Conservation (phyloP, 768 basidiomycete genomes). For the Collybia sordida region DNA sequence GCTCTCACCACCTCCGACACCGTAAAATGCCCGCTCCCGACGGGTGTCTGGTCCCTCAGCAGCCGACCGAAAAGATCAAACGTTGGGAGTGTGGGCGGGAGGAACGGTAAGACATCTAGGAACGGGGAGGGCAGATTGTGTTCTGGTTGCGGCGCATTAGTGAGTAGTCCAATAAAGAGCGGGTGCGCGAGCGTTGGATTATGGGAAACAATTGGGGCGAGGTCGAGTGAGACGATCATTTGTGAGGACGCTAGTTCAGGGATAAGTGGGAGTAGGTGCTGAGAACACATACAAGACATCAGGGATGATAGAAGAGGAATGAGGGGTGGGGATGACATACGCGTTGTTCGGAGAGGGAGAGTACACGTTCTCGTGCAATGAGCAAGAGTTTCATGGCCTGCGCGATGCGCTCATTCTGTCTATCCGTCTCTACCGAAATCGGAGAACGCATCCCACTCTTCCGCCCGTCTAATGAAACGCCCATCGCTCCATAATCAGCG, state of each 20-base stretch:
- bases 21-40: slow-evolving; percentile 46
- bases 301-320: background rate
- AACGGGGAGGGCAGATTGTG: slow-evolving; percentile 45
- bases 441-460: slow-evolving; percentile 13
- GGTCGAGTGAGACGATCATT: slow-evolving; percentile 67
- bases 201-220: slow-evolving; percentile 61
- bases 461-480: slow-evolving; percentile 7
- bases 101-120: slow-evolving; percentile 59
- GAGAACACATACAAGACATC: slow-evolving; percentile 42
- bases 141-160: slow-evolving; percentile 28
- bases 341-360: slow-evolving; percentile 75
- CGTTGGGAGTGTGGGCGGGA: slow-evolving; percentile 71
- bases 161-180: slow-evolving; percentile 57
- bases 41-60: slow-evolving; percentile 57
- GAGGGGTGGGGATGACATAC: slow-evolving; percentile 32
- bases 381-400: slow-evolving; percentile 70
- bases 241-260: slow-evolving; percentile 42
- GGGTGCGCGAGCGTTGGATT: slow-evolving; percentile 74
- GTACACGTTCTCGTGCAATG: slow-evolving; percentile 66
- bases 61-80: slow-evolving; percentile 75
- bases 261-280: slow-evolving; percentile 37
- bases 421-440: slow-evolving; percentile 51
- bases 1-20: slow-evolving; percentile 63
- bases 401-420: slow-evolving; percentile 54
- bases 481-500: slow-evolving; percentile 13